Evolutionary conservation across 75 land plant species (phyloP).

Genomic region (Cupressus sempervirens): DNA sequence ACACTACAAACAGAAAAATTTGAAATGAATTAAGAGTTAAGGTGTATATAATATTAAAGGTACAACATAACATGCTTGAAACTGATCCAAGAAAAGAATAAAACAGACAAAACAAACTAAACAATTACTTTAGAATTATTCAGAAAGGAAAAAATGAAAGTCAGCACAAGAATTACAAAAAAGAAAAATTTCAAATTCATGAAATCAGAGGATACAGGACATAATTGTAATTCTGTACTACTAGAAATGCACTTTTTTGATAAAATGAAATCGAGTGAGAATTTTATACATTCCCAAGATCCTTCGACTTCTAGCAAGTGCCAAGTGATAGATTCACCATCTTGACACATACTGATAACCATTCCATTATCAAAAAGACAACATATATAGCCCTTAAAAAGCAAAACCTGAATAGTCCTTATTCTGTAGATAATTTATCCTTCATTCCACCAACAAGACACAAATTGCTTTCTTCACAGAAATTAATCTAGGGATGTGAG

Average conservation of each 20-base stretch:
- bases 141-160: not conserved
- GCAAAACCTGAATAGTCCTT: no score
- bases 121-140: not conserved
- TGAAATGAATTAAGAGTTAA: not conserved
- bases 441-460: no score
- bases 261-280: not conserved
- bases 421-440: no score
- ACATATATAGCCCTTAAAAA: no score
- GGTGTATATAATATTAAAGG: not conserved
- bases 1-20: constrained; percentile 44
- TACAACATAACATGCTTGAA: not conserved
- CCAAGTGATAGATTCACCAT: no score
- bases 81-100: not conserved
- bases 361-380: no score
- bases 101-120: not conserved
- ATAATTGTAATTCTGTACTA: not conserved
- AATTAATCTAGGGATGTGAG: no score
- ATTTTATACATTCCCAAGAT: not conserved
- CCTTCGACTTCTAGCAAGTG: no score
- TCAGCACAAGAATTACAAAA: not conserved
- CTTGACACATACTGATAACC: no score
- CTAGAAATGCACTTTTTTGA: not conserved
- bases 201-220: not conserved
- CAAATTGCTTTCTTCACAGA: no score
- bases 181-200: not conserved